Conservation (phyloP, 192 early-diverging fungal species). For the Backusella psychrophila region DNA sequence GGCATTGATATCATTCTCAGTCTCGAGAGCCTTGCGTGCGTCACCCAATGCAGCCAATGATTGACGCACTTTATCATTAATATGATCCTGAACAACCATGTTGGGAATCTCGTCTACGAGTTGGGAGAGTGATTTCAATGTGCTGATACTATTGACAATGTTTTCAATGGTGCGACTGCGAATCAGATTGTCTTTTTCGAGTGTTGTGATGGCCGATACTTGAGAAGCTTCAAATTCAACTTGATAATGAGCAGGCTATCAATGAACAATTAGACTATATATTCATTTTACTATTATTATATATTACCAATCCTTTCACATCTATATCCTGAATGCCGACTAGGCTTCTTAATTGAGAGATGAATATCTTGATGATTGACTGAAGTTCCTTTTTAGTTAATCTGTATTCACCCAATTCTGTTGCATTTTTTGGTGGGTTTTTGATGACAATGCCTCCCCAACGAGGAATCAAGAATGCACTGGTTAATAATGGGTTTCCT, state of each 20-base stretch:
- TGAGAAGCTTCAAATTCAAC: slow-evolving; percentile 3
- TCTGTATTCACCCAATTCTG: slow-evolving; percentile 12
- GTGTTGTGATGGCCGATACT: slow-evolving; percentile 67
- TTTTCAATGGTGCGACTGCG: slow-evolving; percentile 71
- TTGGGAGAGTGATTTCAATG: slow-evolving; percentile 76
- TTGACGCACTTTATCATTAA: slow-evolving; percentile 45
- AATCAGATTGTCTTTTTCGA: slow-evolving; percentile 79
- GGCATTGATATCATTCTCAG: slow-evolving; percentile 45
- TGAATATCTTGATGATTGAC: slow-evolving; percentile 74
- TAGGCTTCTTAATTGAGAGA: slow-evolving; percentile 79
- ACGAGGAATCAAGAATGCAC: slow-evolving; percentile 89
- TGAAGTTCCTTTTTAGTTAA: slow-evolving; percentile 58
- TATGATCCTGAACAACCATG: slow-evolving; percentile 92
- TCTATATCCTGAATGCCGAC: slow-evolving; percentile 70
- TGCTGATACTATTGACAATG: slow-evolving; percentile 66
- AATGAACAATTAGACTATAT: no score
- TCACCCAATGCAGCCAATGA: slow-evolving; percentile 39
- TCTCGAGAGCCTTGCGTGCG: slow-evolving; percentile 36
- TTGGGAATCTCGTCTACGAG: slow-evolving; percentile 79
- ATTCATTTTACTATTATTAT: background rate
- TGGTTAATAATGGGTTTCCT: slow-evolving; percentile 52
- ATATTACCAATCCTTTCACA: background rate
- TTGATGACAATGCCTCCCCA: slow-evolving; percentile 92
- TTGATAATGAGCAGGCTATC: background rate
- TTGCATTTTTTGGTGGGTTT: slow-evolving; percentile 50